These are phyloP conservation scores for Candida boleticola DNA, from an alignment of 805 yeast species.

Conservation along the genomic window DNA sequence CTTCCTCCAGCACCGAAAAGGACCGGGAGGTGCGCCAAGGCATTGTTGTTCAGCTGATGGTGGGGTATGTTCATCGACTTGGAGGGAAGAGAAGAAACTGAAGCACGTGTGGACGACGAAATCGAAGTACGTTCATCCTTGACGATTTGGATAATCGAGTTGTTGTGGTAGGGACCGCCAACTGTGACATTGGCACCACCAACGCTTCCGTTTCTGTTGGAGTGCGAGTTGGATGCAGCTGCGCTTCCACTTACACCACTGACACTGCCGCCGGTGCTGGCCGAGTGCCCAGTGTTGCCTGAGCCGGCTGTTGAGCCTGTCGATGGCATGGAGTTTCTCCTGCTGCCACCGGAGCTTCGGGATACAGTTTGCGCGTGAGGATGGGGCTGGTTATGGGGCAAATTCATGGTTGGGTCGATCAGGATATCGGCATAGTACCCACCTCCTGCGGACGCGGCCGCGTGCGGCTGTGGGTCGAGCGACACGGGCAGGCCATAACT, in stretches of 20 bases:
- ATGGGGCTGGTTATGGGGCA: slow-evolving; percentile 41
- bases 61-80: slow-evolving; percentile 47
- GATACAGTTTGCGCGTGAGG: slow-evolving; percentile 21
- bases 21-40: slow-evolving; percentile 43
- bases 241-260: not conserved
- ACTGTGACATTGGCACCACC: not conserved
- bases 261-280: slow-evolving; percentile 9
- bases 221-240: not conserved
- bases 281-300: slow-evolving; percentile 6
- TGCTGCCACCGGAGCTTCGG: slow-evolving; percentile 2
- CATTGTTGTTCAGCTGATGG: slow-evolving; percentile 37
- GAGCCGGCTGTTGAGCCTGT: not conserved
- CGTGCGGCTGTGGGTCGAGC: slow-evolving; percentile 25
- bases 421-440: slow-evolving; percentile 45
- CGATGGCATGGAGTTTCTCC: not conserved
- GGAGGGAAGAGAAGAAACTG: slow-evolving; percentile 42
- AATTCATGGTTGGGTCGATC: slow-evolving; percentile 45
- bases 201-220: not conserved
- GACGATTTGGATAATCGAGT: slow-evolving; percentile 40
- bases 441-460: slow-evolving; percentile 28
- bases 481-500: slow-evolving; percentile 1
- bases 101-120: slow-evolving; percentile 31
- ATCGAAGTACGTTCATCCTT: slow-evolving; percentile 39
- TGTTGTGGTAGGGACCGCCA: slow-evolving; percentile 24
- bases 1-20: slow-evolving; percentile 38